Conservation (phyloP, 768 basidiomycete genomes). For the Mycena metata region DNA sequence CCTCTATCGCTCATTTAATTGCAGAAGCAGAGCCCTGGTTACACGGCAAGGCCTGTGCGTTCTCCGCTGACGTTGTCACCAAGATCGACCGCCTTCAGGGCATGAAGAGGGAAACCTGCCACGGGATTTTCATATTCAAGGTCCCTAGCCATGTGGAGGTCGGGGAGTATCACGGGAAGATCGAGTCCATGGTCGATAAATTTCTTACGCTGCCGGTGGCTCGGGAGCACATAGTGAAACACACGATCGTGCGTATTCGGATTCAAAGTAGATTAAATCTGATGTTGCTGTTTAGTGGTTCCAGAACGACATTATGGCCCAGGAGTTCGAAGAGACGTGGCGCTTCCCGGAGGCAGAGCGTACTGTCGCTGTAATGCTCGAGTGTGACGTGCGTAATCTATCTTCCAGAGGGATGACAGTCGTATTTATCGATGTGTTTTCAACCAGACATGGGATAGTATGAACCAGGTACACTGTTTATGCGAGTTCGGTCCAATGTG, state of each 20-base stretch:
- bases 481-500: neutral
- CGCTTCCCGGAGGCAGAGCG: conserved; percentile 15
- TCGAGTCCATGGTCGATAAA: conserved; percentile 15
- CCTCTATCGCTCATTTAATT: neutral
- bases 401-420: neutral
- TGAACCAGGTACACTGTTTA: conserved; percentile 13
- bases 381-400: conserved; percentile 18
- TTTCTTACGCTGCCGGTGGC: conserved; percentile 10
- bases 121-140: conserved; percentile 27
- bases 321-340: conserved; percentile 3
- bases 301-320: conserved; percentile 18
- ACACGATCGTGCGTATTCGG: conserved; percentile 9
- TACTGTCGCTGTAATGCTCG: conserved; percentile 23
- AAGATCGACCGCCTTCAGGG: neutral
- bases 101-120: neutral
- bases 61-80: conserved; percentile 18
- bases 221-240: conserved; percentile 20
- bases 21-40: neutral
- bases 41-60: conserved; percentile 10
- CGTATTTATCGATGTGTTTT: neutral
- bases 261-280: neutral
- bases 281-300: conserved; percentile 8
- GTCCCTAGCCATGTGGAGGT: conserved; percentile 8
- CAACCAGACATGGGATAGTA: conserved; percentile 16
- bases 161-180: conserved; percentile 14